A percentile compares a stretch with the other conserved stretches of the same genome.
phyloP scores from a whole-genome alignment of 2,329 filamentous ascomycete species.

The Diaporthe helianthi region DNA sequence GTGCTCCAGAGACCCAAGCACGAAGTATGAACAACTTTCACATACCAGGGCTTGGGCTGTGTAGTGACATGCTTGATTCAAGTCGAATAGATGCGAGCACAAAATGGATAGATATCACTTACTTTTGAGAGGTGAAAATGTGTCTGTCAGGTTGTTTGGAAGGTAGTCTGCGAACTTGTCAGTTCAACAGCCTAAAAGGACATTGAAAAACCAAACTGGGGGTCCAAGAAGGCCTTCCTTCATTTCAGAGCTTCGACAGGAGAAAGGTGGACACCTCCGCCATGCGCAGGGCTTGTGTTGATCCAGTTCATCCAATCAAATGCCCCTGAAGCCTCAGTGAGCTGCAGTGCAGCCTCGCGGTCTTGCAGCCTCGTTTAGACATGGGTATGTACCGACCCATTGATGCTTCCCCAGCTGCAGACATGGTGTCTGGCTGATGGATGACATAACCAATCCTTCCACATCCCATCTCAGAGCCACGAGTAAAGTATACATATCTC shows the following conservation, averaged over 20 bases:
- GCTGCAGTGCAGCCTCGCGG: neutral
- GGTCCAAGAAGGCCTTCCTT: neutral
- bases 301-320: neutral
- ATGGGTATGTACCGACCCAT: neutral
- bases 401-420: neutral
- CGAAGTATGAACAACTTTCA: neutral
- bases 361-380: neutral
- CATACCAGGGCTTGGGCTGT: neutral
- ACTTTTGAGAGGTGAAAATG: neutral
- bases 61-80: neutral
- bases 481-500: no score
- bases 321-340: neutral
- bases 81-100: neutral
- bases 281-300: neutral
- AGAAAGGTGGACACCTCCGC: neutral
- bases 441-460: neutral
- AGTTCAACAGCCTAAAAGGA: neutral
- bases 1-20: neutral
- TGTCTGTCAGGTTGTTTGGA: neutral
- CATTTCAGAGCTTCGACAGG: neutral
- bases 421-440: neutral
- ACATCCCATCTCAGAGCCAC: neutral
- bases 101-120: neutral
- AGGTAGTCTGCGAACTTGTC: neutral
- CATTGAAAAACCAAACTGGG: neutral